phyloP scores from a whole-genome alignment of 257 asterid species.

The Solanum rostratum region DNA sequence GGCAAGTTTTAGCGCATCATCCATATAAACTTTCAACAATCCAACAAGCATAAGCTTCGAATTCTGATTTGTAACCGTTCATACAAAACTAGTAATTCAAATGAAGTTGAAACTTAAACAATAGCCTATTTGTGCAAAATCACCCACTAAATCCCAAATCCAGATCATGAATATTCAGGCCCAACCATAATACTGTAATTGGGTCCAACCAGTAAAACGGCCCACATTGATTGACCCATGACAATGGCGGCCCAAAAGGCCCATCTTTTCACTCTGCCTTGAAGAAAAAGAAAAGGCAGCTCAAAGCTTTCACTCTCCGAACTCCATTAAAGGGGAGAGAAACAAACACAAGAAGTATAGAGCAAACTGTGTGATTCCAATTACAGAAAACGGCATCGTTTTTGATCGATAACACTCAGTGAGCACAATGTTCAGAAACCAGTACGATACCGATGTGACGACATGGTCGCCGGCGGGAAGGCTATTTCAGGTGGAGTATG shows the following conservation, averaged over 20 bases:
- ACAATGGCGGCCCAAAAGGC: background rate
- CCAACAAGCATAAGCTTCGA: background rate
- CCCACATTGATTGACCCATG: background rate
- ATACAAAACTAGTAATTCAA: background rate
- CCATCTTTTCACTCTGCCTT: constrained; percentile 22
- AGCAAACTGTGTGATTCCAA: background rate
- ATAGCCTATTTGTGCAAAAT: background rate
- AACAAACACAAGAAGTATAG: background rate
- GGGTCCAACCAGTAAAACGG: background rate
- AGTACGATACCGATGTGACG: constrained; percentile 96
- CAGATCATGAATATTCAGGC: background rate
- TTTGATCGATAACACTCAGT: background rate
- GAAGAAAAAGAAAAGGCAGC: constrained; percentile 39
- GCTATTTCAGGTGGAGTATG: constrained; percentile 88
- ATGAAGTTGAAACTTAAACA: background rate
- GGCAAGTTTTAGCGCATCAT: background rate
- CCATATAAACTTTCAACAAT: background rate
- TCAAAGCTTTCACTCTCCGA: background rate
- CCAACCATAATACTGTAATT: background rate
- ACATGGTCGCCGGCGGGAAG: constrained; percentile 99
- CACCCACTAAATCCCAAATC: background rate
- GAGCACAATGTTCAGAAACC: constrained; percentile 72
- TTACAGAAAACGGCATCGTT: background rate
- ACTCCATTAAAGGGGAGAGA: background rate
- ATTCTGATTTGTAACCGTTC: background rate